Conservation (phyloP, 2,329 filamentous ascomycete species). For the Aureobasidium musti region DNA sequence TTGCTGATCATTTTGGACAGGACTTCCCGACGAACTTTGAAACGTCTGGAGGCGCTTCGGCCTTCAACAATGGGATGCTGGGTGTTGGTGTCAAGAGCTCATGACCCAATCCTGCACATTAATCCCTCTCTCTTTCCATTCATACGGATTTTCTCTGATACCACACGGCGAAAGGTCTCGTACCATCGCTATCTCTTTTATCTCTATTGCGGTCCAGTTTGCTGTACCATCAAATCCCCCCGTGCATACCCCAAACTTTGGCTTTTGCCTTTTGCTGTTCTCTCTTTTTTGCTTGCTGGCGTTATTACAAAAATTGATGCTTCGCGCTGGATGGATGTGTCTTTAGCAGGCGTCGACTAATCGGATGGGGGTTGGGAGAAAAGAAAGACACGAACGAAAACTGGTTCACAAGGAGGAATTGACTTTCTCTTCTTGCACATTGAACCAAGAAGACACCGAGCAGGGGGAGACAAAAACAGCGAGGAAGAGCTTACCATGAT, state of each 20-base stretch:
- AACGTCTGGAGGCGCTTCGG: neutral
- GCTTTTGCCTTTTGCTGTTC: neutral
- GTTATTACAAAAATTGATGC: constrained; percentile 26
- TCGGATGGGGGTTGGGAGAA: neutral
- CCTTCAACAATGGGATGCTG: constrained; percentile 26
- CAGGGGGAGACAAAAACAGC: neutral
- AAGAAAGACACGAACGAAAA: constrained; percentile 10
- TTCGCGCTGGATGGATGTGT: constrained; percentile 17
- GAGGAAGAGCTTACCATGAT: neutral
- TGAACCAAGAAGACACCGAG: neutral
- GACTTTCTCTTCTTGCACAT: neutral
- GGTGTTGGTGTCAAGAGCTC: constrained; percentile 28
- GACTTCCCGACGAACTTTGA: constrained; percentile 26
- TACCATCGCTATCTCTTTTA: neutral
- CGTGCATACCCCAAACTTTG: constrained; percentile 15
- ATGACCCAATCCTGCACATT: neutral
- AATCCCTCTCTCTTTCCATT: neutral
- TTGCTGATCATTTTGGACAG: constrained; percentile 16
- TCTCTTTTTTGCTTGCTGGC: neutral
- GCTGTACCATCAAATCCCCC: constrained; percentile 21
- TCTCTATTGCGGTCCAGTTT: constrained; percentile 13
- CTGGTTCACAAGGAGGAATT: constrained; percentile 2
- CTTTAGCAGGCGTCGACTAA: constrained; percentile 23
- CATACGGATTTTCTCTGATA: constrained; percentile 10
- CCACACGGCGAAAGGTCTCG: constrained; percentile 15